phyloP scores from a whole-genome alignment of 805 yeast species.

The Yamadazyma phyllophila region DNA sequence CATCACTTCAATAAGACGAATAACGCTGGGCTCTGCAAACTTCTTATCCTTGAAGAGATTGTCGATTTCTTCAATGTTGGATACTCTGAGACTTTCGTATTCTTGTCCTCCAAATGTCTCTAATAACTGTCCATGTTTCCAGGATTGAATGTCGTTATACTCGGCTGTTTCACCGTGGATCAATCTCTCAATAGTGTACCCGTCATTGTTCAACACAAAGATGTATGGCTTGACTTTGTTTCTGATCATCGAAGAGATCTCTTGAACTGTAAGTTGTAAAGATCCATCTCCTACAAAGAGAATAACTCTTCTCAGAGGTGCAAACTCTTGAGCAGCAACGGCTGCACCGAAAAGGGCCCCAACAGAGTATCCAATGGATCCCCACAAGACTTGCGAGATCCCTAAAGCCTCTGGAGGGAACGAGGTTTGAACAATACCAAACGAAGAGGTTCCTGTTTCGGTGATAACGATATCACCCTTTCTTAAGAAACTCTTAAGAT shows the following conservation, averaged over 20 bases:
- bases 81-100: constrained; percentile 25
- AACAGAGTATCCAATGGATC: constrained; percentile 35
- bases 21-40: constrained; percentile 29
- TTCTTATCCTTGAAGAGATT: constrained; percentile 23
- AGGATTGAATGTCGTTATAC: constrained; percentile 39
- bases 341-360: constrained; percentile 36
- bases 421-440: constrained; percentile 32
- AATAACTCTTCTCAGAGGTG: constrained; percentile 33
- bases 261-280: constrained; percentile 42
- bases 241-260: constrained; percentile 37
- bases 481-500: constrained; percentile 25
- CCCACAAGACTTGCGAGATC: constrained; percentile 36
- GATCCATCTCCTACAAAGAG: constrained; percentile 44
- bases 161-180: constrained; percentile 38
- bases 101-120: constrained; percentile 30
- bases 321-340: constrained; percentile 31
- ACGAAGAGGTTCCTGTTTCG: constrained; percentile 37
- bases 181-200: constrained; percentile 40
- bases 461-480: constrained; percentile 33
- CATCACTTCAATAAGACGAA: constrained; percentile 36
- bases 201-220: constrained; percentile 40
- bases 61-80: constrained; percentile 26
- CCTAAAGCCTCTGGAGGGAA: constrained; percentile 31
- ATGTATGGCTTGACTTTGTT: constrained; percentile 33
- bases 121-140: constrained; percentile 35